Evolutionary conservation across 1,284 basidiomycete genomes (phyloP), one percentile per base, ranked within the genome.

Genomic region (Wallemia mellicola): DNA sequence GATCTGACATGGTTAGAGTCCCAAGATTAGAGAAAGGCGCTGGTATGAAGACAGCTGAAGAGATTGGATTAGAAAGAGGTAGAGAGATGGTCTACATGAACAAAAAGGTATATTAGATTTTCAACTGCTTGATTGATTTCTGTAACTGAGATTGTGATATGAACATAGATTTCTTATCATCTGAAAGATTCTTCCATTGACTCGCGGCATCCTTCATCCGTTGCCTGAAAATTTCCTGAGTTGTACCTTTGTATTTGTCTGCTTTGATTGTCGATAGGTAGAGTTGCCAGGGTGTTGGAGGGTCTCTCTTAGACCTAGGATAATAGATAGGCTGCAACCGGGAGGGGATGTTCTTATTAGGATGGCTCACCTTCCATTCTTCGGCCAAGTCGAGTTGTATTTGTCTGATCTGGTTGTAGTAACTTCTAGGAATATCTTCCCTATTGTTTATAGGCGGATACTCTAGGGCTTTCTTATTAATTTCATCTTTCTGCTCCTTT

Each of bases 31-130:
- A 66, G 61, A 63, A 63, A 54, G 61, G 60, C n/a, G 59, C 32
- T 17, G 66, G 66, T 5, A 67, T 67, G 66, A 38, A 61, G 57
- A 66, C 63, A 24, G 64, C 65, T 2, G 63, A 64, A 28, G 66
- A 65, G 57, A 63, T 67, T 1, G 66, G 63, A 7, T 54, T 63
- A 14, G 61, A 62, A 9, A 28, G 65, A 19, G 66, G 66, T 1
- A 60, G 66, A n/a, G 57, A 62, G 26, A 65, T 64, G 11, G 61
- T 64, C 2, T 59, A 57, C 2, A 27, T 55, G n/a, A 38, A 58
- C 38, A 38, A 38, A n/a, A 19, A 28, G 24, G 55, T 57, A 25
- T 26, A 27, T 26, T 57, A 24, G 27, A 48, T 30, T n/a, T n/a
- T n/a, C n/a, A n/a, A n/a, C n/a, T n/a, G n/a, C n/a, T n/a, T n/a